A percentile compares a stretch with the other conserved stretches of the same genome.
These are phyloP conservation scores for Stropharia rugosoannulata DNA, from an alignment of 768 basidiomycete genomes.

Conservation along the genomic window DNA sequence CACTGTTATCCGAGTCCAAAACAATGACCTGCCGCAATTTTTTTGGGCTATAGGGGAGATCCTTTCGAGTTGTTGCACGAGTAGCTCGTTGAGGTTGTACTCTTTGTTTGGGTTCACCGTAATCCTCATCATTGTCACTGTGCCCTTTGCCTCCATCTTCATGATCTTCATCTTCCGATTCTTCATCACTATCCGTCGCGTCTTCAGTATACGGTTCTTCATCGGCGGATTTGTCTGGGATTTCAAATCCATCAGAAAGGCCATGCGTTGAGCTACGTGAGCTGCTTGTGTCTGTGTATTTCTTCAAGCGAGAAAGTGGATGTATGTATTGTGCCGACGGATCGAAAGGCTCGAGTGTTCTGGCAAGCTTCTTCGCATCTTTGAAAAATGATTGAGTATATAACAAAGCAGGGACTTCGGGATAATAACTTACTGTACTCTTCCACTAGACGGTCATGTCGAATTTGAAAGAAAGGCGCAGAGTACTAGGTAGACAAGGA, in stretches of 20 bases:
- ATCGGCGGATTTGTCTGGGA: slow-evolving; percentile 17
- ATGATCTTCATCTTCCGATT: slow-evolving; percentile 18
- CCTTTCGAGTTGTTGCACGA: slow-evolving; percentile 14
- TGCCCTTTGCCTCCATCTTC: slow-evolving; percentile 19
- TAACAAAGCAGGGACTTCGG: not conserved
- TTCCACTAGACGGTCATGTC: slow-evolving; percentile 46
- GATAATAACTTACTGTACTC: slow-evolving; percentile 49
- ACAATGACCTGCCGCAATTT: slow-evolving; percentile 48
- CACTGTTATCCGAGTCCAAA: slow-evolving; percentile 35
- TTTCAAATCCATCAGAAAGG: slow-evolving; percentile 16
- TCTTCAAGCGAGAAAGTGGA: slow-evolving; percentile 52
- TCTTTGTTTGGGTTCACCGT: slow-evolving; percentile 5
- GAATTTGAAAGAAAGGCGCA: slow-evolving; percentile 33
- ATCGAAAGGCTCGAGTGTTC: slow-evolving; percentile 52
- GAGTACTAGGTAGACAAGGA: slow-evolving; percentile 35
- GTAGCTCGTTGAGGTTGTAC: slow-evolving; percentile 11
- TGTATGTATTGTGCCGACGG: slow-evolving; percentile 59
- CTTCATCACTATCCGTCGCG: slow-evolving; percentile 15
- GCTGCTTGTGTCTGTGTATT: slow-evolving; percentile 30
- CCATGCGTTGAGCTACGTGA: slow-evolving; percentile 2
- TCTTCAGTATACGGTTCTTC: slow-evolving; percentile 22
- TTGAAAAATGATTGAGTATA: not conserved
- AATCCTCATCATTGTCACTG: slow-evolving; percentile 17
- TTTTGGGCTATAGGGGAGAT: slow-evolving; percentile 67
- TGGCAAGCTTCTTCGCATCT: slow-evolving; percentile 49